Evolutionary conservation across 352 stramenopile genomes (phyloP).

Genomic region (Elongisporangium undulatum): DNA sequence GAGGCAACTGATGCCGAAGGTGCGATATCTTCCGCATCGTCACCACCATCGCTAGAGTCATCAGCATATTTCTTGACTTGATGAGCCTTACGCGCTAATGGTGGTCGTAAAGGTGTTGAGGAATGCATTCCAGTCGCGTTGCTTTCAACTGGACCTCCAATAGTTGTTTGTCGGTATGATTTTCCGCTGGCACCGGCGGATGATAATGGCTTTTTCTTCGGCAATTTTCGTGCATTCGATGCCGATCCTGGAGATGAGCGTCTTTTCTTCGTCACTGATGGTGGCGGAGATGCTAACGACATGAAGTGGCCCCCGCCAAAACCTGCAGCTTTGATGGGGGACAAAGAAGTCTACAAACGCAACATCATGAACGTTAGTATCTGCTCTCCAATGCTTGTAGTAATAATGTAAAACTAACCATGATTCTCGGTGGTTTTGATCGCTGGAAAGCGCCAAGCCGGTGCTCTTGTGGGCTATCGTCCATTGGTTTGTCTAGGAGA

Average conservation of each 20-base stretch:
- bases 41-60: slow-evolving; percentile 41
- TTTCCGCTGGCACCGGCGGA: not conserved
- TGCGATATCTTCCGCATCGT: slow-evolving; percentile 38
- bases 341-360: slow-evolving; percentile 46
- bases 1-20: slow-evolving; percentile 21
- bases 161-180: not conserved
- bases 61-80: slow-evolving; percentile 34
- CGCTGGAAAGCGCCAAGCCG: not conserved
- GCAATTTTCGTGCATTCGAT: slow-evolving; percentile 3
- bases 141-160: not conserved
- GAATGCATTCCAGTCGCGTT: not conserved
- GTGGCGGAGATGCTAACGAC: slow-evolving; percentile 50
- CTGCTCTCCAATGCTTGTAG: not conserved
- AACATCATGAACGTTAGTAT: not conserved
- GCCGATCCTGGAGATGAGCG: slow-evolving; percentile 14
- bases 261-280: slow-evolving; percentile 51
- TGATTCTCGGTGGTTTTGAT: slow-evolving; percentile 22
- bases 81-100: slow-evolving; percentile 30
- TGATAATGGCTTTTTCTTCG: slow-evolving; percentile 6
- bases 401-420: slow-evolving; percentile 25
- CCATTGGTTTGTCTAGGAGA: not conserved
- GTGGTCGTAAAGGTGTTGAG: not conserved
- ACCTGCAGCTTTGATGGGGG: slow-evolving; percentile 65
- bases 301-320: slow-evolving; percentile 44
- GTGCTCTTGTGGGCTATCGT: not conserved